Evolutionary conservation across 176 grass and related monocot genomes (phyloP), one percentile per base, ranked within the genome.

Genomic region (Puya raimondii): DNA sequence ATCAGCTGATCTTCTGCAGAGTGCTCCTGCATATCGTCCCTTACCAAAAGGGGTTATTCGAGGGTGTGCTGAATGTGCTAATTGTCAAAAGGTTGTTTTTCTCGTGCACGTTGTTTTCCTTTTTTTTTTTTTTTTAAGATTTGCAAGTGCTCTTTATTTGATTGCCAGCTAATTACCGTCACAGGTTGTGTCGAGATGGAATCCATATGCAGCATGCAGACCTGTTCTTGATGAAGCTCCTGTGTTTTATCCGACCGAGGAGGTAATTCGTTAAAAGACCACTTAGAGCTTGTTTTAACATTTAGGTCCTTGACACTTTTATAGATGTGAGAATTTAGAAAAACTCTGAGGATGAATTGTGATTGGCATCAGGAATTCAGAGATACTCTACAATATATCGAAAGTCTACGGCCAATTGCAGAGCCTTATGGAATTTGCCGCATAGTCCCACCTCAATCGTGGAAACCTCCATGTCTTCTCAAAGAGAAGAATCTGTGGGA

Each of bases 31-130:
- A 50, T 67, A 9, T 25, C 53, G 52, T 53, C 77, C 77, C 26
- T 72, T 96, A 67, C 92, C 92, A 20, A 91, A 89, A 89, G 88
- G 92, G 72, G 88, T 96, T 76, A 58, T 91, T 80, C 88, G 86
- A 76, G 92, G 92, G 80, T 96, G 92, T 49, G 75, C 75, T 27
- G 64, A 77, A 65, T 96, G 88, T 51, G 70, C 71, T 48, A 63
- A 80, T 66, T 96, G 88, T 73, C 92, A 96, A 82, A 87, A 96
- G 78, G 88, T 91, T 51, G 10, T 61, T 61, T 9, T 22, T 18
- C 14, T 5, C 56, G 21, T 61, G 56, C 56, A 61, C 17, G 13
- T 61, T 18, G 56, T 61, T 61, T 61, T 58, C n/a, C 23, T 0
- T 49, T 68, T 49, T 10, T 25, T 17, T 11, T 25, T 42, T 50